Conservation (phyloP, 306 rosid genomes). For the Trifolium dubium region DNA sequence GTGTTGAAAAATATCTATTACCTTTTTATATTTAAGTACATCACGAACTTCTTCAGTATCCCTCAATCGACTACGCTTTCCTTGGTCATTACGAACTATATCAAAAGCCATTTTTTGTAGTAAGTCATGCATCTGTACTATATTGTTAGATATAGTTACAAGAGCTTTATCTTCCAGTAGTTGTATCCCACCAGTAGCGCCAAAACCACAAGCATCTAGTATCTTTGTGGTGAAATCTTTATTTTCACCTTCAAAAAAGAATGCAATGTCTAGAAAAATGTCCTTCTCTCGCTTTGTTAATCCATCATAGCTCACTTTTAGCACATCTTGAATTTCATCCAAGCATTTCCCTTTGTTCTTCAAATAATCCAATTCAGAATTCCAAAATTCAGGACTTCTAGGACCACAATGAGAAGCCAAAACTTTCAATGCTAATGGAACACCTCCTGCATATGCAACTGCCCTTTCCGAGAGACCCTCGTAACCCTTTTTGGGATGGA, state of each 20-base stretch:
- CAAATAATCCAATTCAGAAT: not conserved
- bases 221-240: not conserved
- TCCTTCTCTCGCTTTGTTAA: not conserved
- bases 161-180: slow-evolving; percentile 34
- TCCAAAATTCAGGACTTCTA: not conserved
- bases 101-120: slow-evolving; percentile 36
- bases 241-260: slow-evolving; percentile 8
- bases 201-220: slow-evolving; percentile 15
- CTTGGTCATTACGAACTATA: not conserved
- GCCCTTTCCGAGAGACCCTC: not conserved
- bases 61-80: not conserved
- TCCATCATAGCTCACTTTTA: slow-evolving; percentile 11
- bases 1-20: not conserved
- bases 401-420: not conserved
- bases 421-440: slow-evolving; percentile 29
- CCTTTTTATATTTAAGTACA: slow-evolving; percentile 23
- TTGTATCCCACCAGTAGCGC: not conserved
- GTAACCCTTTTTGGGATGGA: no score
- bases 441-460: not conserved
- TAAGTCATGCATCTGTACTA: slow-evolving; percentile 45
- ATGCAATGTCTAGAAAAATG: slow-evolving; percentile 38
- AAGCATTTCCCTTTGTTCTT: not conserved
- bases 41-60: not conserved
- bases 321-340: not conserved
- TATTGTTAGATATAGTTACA: not conserved